Percentiles rank a stretch among this genome's conserved stretches.
phyloP scores from a whole-genome alignment of 129 eudicot species.

The Lactuca saligna region DNA sequence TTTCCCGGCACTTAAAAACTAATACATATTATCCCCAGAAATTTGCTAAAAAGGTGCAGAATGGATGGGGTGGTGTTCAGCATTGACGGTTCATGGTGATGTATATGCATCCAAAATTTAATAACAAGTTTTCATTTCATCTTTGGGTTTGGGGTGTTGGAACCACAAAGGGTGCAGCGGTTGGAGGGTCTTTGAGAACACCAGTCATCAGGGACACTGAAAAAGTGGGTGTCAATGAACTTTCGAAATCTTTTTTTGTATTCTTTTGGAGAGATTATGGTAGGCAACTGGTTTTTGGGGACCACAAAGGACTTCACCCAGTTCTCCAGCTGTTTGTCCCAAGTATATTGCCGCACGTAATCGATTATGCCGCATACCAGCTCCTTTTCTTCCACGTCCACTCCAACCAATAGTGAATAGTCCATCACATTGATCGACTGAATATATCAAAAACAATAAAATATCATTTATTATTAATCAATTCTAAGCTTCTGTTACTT shows the following conservation, averaged over 20 bases:
- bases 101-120: constrained; percentile 27
- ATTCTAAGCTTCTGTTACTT: too few species aligned
- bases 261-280: constrained; percentile 72
- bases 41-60: constrained; percentile 47
- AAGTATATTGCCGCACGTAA: constrained; percentile 75
- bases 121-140: constrained; percentile 21
- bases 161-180: constrained; percentile 41
- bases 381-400: constrained; percentile 54
- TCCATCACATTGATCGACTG: constrained; percentile 80
- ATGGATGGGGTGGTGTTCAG: constrained; percentile 24
- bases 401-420: constrained; percentile 84
- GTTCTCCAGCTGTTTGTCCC: constrained; percentile 85
- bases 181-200: constrained; percentile 54
- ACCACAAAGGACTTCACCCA: constrained; percentile 86
- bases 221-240: constrained; percentile 64
- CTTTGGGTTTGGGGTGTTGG: constrained; percentile 19
- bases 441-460: not conserved
- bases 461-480: not conserved
- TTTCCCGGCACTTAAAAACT: not conserved
- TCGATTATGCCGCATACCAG: constrained; percentile 85
- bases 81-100: constrained; percentile 6
- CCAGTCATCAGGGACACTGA: constrained; percentile 78
- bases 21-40: constrained; percentile 34
- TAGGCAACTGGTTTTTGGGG: constrained; percentile 70
- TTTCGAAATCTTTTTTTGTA: constrained; percentile 74